Evolutionary conservation across 768 basidiomycete genomes (phyloP).

Genomic region (Rhizopogon sp.): DNA sequence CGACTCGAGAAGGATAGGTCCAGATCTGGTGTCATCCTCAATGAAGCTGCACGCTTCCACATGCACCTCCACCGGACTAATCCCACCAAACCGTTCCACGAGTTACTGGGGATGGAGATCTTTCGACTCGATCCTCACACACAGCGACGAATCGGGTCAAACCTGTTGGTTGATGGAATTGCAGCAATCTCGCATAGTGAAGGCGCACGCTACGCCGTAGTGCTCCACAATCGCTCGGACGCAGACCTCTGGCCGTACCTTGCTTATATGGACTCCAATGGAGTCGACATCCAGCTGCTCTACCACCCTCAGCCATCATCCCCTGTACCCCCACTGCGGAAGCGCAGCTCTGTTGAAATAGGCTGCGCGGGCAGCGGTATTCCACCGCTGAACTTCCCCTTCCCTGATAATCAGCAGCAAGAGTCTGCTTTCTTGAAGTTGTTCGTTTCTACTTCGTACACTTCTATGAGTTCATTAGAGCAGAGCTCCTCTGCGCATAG

Average conservation of each 20-base stretch:
- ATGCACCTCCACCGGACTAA: conserved; percentile 53
- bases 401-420: conserved; percentile 30
- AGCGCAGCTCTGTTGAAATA: conserved; percentile 34
- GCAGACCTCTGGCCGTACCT: conserved; percentile 60
- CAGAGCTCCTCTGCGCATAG: conserved; percentile 26
- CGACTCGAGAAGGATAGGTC: conserved; percentile 30
- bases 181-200: conserved; percentile 42
- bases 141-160: conserved; percentile 38
- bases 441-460: conserved; percentile 49
- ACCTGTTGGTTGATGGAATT: conserved; percentile 43
- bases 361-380: conserved; percentile 36
- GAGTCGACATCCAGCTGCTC: conserved; percentile 48
- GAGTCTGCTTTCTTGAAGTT: conserved; percentile 53
- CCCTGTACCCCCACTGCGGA: conserved; percentile 39
- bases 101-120: conserved; percentile 49
- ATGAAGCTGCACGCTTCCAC: conserved; percentile 56
- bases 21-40: conserved; percentile 37
- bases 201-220: conserved; percentile 40
- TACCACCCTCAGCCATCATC: conserved; percentile 42
- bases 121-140: conserved; percentile 41
- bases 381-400: conserved; percentile 37
- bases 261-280: conserved; percentile 54
- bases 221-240: conserved; percentile 46
- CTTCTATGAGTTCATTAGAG: conserved; percentile 45
- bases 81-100: conserved; percentile 38